Percentiles rank a stretch among this genome's conserved stretches.
phyloP scores from a whole-genome alignment of 2,329 filamentous ascomycete species.

The Penicillium occitanis region DNA sequence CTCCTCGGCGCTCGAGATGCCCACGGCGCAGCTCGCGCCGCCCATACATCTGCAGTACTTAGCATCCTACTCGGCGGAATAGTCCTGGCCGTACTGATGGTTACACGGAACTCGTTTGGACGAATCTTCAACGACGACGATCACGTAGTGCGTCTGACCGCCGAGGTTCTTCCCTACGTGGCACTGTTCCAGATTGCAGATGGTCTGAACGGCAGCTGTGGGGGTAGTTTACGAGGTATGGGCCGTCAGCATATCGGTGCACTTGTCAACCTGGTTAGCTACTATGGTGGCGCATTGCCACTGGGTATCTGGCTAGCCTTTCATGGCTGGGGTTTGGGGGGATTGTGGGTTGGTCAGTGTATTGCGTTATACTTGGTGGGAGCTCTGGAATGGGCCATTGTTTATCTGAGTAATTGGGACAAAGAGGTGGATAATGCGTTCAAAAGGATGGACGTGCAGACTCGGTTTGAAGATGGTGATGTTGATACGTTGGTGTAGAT shows the following conservation, averaged over 20 bases:
- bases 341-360: slow-evolving; percentile 82
- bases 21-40: slow-evolving; percentile 66
- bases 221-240: slow-evolving; percentile 78
- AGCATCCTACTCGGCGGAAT: slow-evolving; percentile 67
- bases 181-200: slow-evolving; percentile 89
- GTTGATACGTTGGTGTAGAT: slow-evolving; percentile 6
- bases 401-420: slow-evolving; percentile 75
- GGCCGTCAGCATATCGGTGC: slow-evolving; percentile 83
- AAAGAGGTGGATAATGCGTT: slow-evolving; percentile 70
- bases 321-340: slow-evolving; percentile 77
- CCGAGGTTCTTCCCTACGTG: slow-evolving; percentile 80
- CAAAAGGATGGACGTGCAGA: slow-evolving; percentile 62
- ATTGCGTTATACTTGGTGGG: slow-evolving; percentile 80
- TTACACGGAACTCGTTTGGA: slow-evolving; percentile 69
- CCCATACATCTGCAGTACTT: slow-evolving; percentile 72
- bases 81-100: slow-evolving; percentile 69
- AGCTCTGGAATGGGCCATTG: slow-evolving; percentile 73
- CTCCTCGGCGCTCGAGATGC: slow-evolving; percentile 69
- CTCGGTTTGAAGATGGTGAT: slow-evolving; percentile 27
- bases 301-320: slow-evolving; percentile 83
- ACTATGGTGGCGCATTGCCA: slow-evolving; percentile 79
- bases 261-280: slow-evolving; percentile 75
- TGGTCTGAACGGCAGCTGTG: slow-evolving; percentile 80
- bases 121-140: slow-evolving; percentile 78
- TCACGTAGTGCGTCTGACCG: slow-evolving; percentile 69